Base-by-base conservation (phyloP, 768 basidiomycete species). In the Mycena latifolia region DNA sequence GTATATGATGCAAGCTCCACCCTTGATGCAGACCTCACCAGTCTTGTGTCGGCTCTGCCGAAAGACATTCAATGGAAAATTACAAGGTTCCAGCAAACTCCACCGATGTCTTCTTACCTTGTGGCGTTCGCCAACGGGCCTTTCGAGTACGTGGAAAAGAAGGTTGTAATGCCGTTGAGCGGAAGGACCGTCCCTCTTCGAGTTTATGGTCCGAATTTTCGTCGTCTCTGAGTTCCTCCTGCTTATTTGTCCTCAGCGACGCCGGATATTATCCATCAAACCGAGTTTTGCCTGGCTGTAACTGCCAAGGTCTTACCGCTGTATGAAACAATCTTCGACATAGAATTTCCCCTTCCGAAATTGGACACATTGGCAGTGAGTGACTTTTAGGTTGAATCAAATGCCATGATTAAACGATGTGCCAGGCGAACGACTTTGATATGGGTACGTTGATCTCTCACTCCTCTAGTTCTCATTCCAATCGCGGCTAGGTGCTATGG, bases 101-200 rank as follows among this genome's bases (percentile, higher is more conserved):
- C 96, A 11, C 86, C 85, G 69, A 92, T 95, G 90, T 96, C 94
- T 3, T 91, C 92, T 5, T 96, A 98, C 79, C 86, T 97, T 55
- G 91, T 97, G 39, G 94, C 94, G 0, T 93, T 85, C 69, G 95
- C 95, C 25, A 95, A 95, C 70, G 94, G 94, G 27, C 79, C 84
- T 29, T 98, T 98, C 72, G 81, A 84, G 59, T 79, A 88, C 77
- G 77, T 96, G 67, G 91, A 95, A 71, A 87, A 86, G 62, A 88
- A 88, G 8, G 94, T 94, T 75, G 85, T 80, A 48, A 92, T 93
- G 73, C 92, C 93, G 10, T 76, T 96, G 55, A 92, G 92, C 56
- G 92, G 92, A 33, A 92, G 90, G 77, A 86, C 84, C 8, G 82
- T 95, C 51, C 95, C 96, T 4, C 83, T 99, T 62, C 87, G 93